phyloP scores from a whole-genome alignment of 2,329 filamentous ascomycete species.

The Epichloe aotearoae region DNA sequence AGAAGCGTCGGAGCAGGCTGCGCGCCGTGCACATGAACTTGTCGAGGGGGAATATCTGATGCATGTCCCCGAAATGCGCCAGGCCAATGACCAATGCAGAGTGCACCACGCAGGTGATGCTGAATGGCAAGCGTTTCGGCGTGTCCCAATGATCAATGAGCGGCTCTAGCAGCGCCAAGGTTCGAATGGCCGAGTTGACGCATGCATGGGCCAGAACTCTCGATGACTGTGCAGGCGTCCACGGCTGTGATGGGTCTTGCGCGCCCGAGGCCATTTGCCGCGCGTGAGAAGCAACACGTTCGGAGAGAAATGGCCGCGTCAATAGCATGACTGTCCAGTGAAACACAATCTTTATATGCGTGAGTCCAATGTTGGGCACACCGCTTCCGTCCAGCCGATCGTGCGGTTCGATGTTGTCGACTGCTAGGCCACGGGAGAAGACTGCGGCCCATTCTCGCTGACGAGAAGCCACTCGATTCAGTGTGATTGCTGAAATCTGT shows the following conservation, averaged over 20 bases:
- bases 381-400: not conserved
- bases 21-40: constrained; percentile 11
- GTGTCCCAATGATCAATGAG: constrained; percentile 18
- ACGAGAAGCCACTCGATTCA: constrained; percentile 15
- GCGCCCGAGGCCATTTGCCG: constrained; percentile 1
- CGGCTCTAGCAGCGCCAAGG: constrained; percentile 23
- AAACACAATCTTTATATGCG: constrained; percentile 18
- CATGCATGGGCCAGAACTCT: constrained; percentile 14
- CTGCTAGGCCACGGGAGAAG: constrained; percentile 14
- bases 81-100: constrained; percentile 27
- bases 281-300: constrained; percentile 12
- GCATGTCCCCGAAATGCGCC: constrained; percentile 28
- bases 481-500: constrained; percentile 8
- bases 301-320: constrained; percentile 18
- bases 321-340: constrained; percentile 23
- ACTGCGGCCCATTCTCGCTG: constrained; percentile 14
- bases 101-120: constrained; percentile 29
- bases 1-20: constrained; percentile 10
- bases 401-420: constrained; percentile 1
- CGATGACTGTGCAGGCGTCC: not conserved
- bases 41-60: constrained; percentile 16
- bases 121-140: constrained; percentile 25
- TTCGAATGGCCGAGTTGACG: constrained; percentile 17
- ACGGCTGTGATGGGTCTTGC: not conserved
- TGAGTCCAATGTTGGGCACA: constrained; percentile 1